Conservation (phyloP, 129 eudicot genomes). For the Flaveria bidentis region DNA sequence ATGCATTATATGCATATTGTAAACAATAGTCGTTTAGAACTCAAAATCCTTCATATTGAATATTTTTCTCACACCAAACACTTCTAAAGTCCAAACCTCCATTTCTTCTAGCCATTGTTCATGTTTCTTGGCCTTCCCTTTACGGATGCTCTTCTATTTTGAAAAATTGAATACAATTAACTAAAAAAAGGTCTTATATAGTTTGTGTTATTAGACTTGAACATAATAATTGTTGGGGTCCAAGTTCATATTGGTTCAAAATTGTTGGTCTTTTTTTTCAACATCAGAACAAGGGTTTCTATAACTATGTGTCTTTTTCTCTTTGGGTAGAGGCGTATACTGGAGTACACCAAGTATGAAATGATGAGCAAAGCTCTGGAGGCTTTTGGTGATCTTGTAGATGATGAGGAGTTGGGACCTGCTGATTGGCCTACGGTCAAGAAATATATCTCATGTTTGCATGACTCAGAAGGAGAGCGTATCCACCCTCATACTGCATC, state of each 20-base stretch:
- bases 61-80: neutral
- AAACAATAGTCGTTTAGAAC: neutral
- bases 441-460: conserved; percentile 60
- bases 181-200: neutral
- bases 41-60: neutral
- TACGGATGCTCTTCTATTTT: neutral
- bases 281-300: neutral
- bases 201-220: neutral
- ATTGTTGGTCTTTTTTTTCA: conserved; percentile 1
- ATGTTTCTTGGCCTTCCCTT: neutral
- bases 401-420: conserved; percentile 95
- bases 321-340: conserved; percentile 68
- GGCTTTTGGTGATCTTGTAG: conserved; percentile 88
- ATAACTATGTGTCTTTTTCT: neutral
- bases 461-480: conserved; percentile 65
- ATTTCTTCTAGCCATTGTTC: neutral
- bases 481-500: conserved; percentile 60
- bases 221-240: neutral
- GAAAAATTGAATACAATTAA: neutral
- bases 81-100: neutral
- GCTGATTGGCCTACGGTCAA: conserved; percentile 91
- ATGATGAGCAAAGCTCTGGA: conserved; percentile 86
- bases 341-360: conserved; percentile 82
- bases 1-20: neutral
- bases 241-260: neutral